Percentiles rank a stretch among this genome's conserved stretches.
Evolutionary conservation across 306 rosid genomes (phyloP).

Genomic region (Quercus agrifolia): DNA sequence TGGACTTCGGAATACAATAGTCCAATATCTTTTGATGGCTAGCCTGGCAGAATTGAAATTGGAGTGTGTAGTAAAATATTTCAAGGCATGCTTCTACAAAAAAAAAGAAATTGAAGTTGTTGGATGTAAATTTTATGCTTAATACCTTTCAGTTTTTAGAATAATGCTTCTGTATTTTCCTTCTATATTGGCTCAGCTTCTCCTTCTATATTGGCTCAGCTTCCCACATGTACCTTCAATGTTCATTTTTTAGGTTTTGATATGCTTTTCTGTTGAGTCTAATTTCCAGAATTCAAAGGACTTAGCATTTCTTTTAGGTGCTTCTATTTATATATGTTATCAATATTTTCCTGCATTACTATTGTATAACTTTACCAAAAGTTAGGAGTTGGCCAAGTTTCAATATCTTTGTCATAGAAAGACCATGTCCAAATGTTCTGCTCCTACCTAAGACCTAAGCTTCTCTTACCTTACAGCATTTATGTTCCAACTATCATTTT

Average conservation of each 20-base stretch:
- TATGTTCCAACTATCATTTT: not conserved
- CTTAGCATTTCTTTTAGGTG: not conserved
- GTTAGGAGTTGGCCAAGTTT: too few relatives aligned
- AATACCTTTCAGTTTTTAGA: too few relatives aligned
- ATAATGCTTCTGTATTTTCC: not conserved
- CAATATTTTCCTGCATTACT: not conserved
- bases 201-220: not conserved
- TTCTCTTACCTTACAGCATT: not conserved
- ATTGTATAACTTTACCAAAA: not conserved
- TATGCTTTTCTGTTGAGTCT: not conserved
- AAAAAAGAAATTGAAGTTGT: too few relatives aligned
- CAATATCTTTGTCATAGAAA: too few relatives aligned
- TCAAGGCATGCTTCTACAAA: too few relatives aligned
- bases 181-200: not conserved
- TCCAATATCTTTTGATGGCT: not conserved
- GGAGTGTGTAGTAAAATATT: too few relatives aligned
- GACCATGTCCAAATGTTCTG: too few relatives aligned
- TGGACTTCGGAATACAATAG: not conserved
- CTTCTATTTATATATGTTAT: too few relatives aligned
- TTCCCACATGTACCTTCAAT: not conserved
- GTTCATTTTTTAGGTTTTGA: not conserved
- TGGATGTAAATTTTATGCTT: too few relatives aligned
- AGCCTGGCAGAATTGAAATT: not conserved
- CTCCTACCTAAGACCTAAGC: too few relatives aligned
- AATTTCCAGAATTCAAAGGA: not conserved